Base-by-base conservation (phyloP, 345 rosid genomes). In the Physaria fendleri region DNA sequence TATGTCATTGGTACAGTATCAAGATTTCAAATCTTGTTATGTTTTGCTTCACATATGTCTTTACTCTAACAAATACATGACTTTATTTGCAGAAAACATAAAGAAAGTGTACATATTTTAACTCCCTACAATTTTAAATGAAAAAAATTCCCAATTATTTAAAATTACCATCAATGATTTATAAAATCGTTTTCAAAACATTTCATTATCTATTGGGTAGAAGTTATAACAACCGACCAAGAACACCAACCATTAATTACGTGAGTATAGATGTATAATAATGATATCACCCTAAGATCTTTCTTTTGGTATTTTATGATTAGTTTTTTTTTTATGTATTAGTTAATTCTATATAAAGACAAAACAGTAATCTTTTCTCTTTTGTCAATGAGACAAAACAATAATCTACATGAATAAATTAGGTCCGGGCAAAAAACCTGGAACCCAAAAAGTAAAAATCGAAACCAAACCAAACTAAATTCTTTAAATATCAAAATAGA, bases 191-290 rank as follows among this genome's bases (percentile, higher is more conserved):
- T 54, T 37, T 46, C 50, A 55, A 33, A 30, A 23, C 40, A 58
- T 66, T 49, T 49, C 35, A 58, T 40, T 49, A 32, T 57, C 40
- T 59, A 59, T 59, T 51, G 34, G 56, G 39, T 52, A 51, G 41
- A 61, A 68, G 66, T 68, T 68, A 68, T 43, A 59, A 51, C 72
- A 59, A 68, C 72, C 66, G 61, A 68, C 72, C 66, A 59, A 22
- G 24, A 42, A 17, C 60, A 34, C 66, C 54, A 68, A 32, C 61
- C 43, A 20, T 35, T 52, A 41, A 23, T 59, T 58, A 51, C 50
- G 51, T 67, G 65, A 24, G 13, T 13, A 50, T 47, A 21, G 22
- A 25, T 49, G 44, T 57, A 30, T 49, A 41, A 41, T 22, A 4
- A 9, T 50, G 21, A 13, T 50, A 34, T 68, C 66, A 50, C 46